Evolutionary conservation across 495 filamentous ascomycete genomes (phyloP), one percentile per base, ranked within the genome.

Genomic region (Hypoxylon trugodes): DNA sequence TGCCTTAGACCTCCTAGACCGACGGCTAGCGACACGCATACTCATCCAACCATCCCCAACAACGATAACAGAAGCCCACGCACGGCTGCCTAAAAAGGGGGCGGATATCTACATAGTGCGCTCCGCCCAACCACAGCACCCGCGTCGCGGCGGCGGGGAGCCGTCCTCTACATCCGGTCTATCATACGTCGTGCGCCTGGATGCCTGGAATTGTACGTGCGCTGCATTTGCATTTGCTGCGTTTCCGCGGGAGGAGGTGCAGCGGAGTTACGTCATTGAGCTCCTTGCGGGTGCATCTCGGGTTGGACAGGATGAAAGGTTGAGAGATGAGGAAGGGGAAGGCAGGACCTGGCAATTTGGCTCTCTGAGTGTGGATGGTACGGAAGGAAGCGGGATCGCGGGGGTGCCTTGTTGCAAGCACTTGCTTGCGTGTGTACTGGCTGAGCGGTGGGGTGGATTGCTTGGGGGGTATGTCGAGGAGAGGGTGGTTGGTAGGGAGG

Each of bases 121-220:
- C 38, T 80, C 79, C 12, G 66, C 75, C 1, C 69, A 68, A 15
- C 66, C 58, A 25, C 42, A 69, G 37, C 54, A 71, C 46, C 59
- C 66, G 62, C 69, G 65, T 46, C 53, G 66, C 33, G 57, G 63
- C 28, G 28, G 30, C 51, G 59, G 43, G 24, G 45, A 45, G 61
- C 52, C 37, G 49, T 24, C 22, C 66, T 52, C 51, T 40, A 28
- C 58, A 5, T 57, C 51, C 58, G 71, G 73, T 2, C 65, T 69
- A 30, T 69, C 66, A 63, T 96, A 96, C 74, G 82, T 89, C 65
- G 90, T 96, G 19, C 82, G 86, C 6, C 77, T 90, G 5, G 55
- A 68, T 2, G 88, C 90, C n/a, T 97, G 93, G 93, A 92, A 90
- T 70, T 97, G 93, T 71, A 89, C 85, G 7, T 97, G 93, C 79